Evolutionary conservation across 306 rosid species (phyloP), one percentile per base, ranked within the genome.

Genomic region (Senna tora): DNA sequence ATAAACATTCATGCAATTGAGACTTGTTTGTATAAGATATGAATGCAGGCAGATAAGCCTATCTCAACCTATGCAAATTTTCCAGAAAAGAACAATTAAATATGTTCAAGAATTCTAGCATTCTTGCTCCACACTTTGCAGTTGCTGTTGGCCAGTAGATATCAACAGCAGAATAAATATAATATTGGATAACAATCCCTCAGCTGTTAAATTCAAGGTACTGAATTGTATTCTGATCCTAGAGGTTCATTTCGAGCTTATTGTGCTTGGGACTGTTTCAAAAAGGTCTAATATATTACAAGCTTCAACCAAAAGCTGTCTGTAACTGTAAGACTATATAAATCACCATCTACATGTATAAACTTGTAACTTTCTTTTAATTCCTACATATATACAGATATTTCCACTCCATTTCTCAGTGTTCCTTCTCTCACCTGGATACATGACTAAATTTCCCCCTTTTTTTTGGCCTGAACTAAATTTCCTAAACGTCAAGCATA

Each of bases 171-270:
- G 54, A 67, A 33, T 56, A 11, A 52, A 36, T 21, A 58, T 21
- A 57, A 57, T 15, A 20, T n/a, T 15, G 51, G 59, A 36, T 34
- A 45, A 38, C 64, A 56, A 15, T 14, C 54, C 62, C 68, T 67
- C 54, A 57, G 42, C 28, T 57, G 11, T 67, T n/a, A n/a, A n/a
- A n/a, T n/a, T 56, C 54, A 66, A 58, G 46, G 64, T 49, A 68
- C 58, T 45, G 53, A 34, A 47, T 13, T 19, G n/a, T 61, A 17
- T 16, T 61, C 36, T 42, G 34, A 34, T 41, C 49, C 49, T 19
- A 61, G n/a, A 36, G 65, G 30, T 32, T 39, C 46, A 11, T 28
- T 34, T 68, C 39, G 39, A 41, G 25, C 70, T 59, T 25, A n/a
- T 6, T 33, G 25, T 32, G 15, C 20, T 57, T 7, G 41, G 59